Percentiles rank a stretch among this genome's conserved stretches.
Evolutionary conservation across 352 stramenopile genomes (phyloP).

Genomic region (Phytopythium litorale): DNA sequence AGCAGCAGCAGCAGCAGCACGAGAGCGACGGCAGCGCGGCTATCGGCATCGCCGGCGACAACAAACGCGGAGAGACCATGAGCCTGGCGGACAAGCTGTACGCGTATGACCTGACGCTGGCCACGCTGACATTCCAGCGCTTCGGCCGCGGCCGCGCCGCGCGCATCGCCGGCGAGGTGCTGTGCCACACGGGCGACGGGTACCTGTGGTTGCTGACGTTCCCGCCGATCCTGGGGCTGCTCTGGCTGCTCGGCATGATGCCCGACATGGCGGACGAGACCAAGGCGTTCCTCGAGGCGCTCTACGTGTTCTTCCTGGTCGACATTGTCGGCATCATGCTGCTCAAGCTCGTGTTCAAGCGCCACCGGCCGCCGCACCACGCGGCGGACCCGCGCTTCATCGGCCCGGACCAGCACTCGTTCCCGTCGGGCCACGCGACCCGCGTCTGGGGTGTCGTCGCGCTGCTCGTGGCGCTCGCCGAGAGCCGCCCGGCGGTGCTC

Average conservation of each 20-base stretch:
- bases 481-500: slow-evolving; percentile 39
- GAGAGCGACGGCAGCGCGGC: background rate
- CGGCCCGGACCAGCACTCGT: slow-evolving; percentile 82
- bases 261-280: slow-evolving; percentile 25
- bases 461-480: slow-evolving; percentile 54
- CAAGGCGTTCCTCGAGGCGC: slow-evolving; percentile 32
- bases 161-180: slow-evolving; percentile 64
- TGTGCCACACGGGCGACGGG: slow-evolving; percentile 78
- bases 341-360: slow-evolving; percentile 73
- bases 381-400: slow-evolving; percentile 69
- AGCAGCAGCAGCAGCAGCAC: background rate
- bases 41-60: background rate
- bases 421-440: slow-evolving; percentile 80
- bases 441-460: slow-evolving; percentile 68
- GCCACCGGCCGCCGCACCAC: slow-evolving; percentile 71
- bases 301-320: slow-evolving; percentile 37
- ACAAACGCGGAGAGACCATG: slow-evolving; percentile 20
- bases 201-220: slow-evolving; percentile 66
- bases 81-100: slow-evolving; percentile 61
- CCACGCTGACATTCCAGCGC: slow-evolving; percentile 63
- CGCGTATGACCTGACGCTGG: slow-evolving; percentile 72
- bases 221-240: slow-evolving; percentile 30
- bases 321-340: slow-evolving; percentile 79
- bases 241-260: slow-evolving; percentile 29
- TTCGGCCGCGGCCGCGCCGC: slow-evolving; percentile 40